Percentiles rank a stretch among this genome's conserved stretches.
Evolutionary conservation across 257 asterid species (phyloP).

Genomic region (Plantago elongata): DNA sequence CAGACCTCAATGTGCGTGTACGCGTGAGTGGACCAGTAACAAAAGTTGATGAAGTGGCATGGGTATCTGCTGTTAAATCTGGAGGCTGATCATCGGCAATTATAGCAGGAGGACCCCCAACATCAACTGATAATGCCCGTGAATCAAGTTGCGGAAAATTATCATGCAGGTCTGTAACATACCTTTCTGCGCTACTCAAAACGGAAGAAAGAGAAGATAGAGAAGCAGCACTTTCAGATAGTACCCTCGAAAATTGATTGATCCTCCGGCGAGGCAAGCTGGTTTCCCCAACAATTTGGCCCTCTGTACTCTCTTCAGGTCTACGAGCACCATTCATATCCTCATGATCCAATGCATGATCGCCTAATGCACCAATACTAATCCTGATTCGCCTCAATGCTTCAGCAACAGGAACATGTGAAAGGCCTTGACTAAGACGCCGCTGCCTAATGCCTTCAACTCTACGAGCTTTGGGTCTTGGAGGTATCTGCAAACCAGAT

Average conservation of each 20-base stretch:
- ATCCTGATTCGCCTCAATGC: slow-evolving; percentile 51
- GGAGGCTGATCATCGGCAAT: slow-evolving; percentile 32
- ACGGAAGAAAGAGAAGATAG: slow-evolving; percentile 74
- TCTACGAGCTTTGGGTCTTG: slow-evolving; percentile 52
- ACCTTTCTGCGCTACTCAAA: slow-evolving; percentile 58
- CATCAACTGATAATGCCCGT: slow-evolving; percentile 29
- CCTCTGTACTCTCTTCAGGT: slow-evolving; percentile 7
- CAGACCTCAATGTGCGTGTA: slow-evolving; percentile 16
- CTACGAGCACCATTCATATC: not conserved
- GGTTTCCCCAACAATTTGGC: not conserved
- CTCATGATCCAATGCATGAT: slow-evolving; percentile 20
- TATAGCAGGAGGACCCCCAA: slow-evolving; percentile 31
- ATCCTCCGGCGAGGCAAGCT: slow-evolving; percentile 15
- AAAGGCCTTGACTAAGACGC: slow-evolving; percentile 35
- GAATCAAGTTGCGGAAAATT: slow-evolving; percentile 31
- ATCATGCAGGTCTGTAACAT: slow-evolving; percentile 59
- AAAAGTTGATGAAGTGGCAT: slow-evolving; percentile 29
- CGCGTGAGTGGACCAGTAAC: slow-evolving; percentile 28
- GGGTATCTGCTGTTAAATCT: slow-evolving; percentile 27
- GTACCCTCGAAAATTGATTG: slow-evolving; percentile 58
- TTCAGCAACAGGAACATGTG: slow-evolving; percentile 48
- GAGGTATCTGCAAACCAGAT: slow-evolving; percentile 36
- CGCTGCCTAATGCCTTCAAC: slow-evolving; percentile 49
- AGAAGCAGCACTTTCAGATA: slow-evolving; percentile 73
- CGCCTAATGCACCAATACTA: slow-evolving; percentile 35